Conservation (phyloP, 345 rosid species). For the Populus nigra region DNA sequence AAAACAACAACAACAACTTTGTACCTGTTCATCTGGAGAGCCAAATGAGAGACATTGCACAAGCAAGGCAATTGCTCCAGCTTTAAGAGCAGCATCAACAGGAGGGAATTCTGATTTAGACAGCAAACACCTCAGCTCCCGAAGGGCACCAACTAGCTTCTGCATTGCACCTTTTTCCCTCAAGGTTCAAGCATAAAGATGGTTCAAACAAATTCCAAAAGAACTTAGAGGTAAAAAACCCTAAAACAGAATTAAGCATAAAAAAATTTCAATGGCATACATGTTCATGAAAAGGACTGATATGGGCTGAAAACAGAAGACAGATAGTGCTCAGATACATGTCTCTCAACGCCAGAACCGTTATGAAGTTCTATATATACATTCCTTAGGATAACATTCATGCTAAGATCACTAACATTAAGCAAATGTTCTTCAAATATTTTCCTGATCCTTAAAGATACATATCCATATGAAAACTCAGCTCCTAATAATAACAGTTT, state of each 20-base stretch:
- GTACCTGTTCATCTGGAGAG: constrained; percentile 87
- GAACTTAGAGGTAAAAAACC: constrained; percentile 1
- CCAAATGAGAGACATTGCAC: constrained; percentile 93
- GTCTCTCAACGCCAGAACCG: neutral
- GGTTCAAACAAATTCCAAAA: constrained; percentile 5
- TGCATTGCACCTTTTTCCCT: constrained; percentile 93
- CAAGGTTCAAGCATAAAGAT: constrained; percentile 18
- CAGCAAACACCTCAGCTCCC: constrained; percentile 77
- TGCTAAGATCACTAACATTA: neutral
- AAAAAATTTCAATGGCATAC: neutral
- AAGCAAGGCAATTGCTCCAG: constrained; percentile 84
- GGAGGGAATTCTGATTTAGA: constrained; percentile 87
- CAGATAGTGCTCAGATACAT: neutral
- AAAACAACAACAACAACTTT: constrained; percentile 6
- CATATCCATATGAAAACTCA: neutral
- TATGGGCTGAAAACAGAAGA: neutral
- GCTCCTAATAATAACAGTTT: neutral
- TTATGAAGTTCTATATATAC: neutral
- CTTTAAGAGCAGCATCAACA: constrained; percentile 63
- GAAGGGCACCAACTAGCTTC: constrained; percentile 75
- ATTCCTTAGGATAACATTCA: neutral
- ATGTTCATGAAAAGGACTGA: neutral
- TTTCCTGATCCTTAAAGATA: neutral
- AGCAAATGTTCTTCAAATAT: neutral
- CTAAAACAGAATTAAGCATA: neutral